A percentile compares a stretch with the other conserved stretches of the same genome.
Conservation (phyloP, 768 basidiomycete species). For the Suillus weaverae region DNA sequence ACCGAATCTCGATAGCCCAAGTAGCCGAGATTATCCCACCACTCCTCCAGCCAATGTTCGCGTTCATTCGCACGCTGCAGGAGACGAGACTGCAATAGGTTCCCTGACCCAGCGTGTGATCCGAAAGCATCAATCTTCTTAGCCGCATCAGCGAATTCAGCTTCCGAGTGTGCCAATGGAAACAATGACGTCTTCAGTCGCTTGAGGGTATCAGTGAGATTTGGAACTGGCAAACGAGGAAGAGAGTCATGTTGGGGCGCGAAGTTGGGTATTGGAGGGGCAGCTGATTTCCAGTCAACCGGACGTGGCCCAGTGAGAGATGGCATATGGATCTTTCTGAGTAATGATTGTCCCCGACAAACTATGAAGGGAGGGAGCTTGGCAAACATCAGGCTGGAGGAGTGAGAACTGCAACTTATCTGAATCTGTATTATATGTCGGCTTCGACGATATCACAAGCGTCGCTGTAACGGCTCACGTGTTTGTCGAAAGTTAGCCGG, state of each 20-base stretch:
- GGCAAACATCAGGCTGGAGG: background rate
- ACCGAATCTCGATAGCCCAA: slow-evolving; percentile 86
- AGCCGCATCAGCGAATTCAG: slow-evolving; percentile 55
- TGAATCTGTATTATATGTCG: background rate
- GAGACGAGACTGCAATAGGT: slow-evolving; percentile 64
- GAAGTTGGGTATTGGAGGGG: slow-evolving; percentile 68
- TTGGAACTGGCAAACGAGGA: slow-evolving; percentile 74
- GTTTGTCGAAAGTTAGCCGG: background rate
- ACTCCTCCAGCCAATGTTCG: slow-evolving; percentile 86
- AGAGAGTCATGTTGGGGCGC: slow-evolving; percentile 56
- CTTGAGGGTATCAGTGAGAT: slow-evolving; percentile 61
- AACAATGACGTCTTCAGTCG: slow-evolving; percentile 69
- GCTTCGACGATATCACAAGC: background rate
- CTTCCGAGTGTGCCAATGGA: slow-evolving; percentile 67
- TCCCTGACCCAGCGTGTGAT: slow-evolving; percentile 38
- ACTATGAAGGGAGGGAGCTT: background rate
- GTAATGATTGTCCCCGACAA: no score
- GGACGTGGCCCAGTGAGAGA: slow-evolving; percentile 40
- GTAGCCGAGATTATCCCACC: slow-evolving; percentile 91
- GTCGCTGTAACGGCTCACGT: background rate
- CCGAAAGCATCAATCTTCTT: slow-evolving; percentile 71
- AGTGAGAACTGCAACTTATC: background rate
- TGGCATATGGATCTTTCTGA: background rate
- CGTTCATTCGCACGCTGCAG: slow-evolving; percentile 52
- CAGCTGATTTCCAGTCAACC: slow-evolving; percentile 67